A percentile compares a stretch with the other conserved stretches of the same genome.
Evolutionary conservation across 1,139 yeast species (phyloP).

Genomic region (Williopsis jadinii): DNA sequence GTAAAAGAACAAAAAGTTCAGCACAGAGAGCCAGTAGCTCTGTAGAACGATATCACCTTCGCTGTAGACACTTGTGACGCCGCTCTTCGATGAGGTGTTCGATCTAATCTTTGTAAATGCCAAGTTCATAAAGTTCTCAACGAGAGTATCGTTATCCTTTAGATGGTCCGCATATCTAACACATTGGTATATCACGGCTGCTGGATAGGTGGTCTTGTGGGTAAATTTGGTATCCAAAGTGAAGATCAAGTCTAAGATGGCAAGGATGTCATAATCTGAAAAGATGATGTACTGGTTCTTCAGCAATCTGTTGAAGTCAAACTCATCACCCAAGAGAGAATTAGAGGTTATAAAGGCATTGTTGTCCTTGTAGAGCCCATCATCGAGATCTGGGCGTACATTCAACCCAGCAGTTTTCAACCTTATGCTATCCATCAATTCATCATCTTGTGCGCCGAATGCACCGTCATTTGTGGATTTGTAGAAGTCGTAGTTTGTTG

Average conservation of each 20-base stretch:
- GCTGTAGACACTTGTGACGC: conserved; percentile 41
- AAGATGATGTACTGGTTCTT: conserved; percentile 41
- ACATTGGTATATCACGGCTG: conserved; percentile 61
- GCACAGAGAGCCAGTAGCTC: conserved; percentile 67
- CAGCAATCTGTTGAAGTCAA: conserved; percentile 26
- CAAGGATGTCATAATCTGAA: conserved; percentile 61
- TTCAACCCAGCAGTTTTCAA: conserved; percentile 40
- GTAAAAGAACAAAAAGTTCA: conserved; percentile 63
- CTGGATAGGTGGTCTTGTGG: conserved; percentile 58
- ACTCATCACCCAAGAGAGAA: conserved; percentile 19
- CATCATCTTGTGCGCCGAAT: conserved; percentile 25
- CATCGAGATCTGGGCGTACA: conserved; percentile 12
- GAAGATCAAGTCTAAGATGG: conserved; percentile 50
- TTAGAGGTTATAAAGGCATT: conserved; percentile 4
- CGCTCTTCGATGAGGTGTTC: conserved; percentile 38
- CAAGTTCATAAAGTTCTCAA: conserved; percentile 51
- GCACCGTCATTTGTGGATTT: conserved; percentile 23
- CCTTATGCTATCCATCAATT: conserved; percentile 39
- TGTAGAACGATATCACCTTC: conserved; percentile 63
- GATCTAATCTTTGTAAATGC: conserved; percentile 57
- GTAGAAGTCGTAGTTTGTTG: conserved; percentile 19
- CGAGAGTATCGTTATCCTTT: conserved; percentile 44
- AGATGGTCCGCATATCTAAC: conserved; percentile 56
- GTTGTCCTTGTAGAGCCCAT: conserved; percentile 19
- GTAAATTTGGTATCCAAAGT: conserved; percentile 35